A percentile compares a stretch with the other conserved stretches of the same genome.
phyloP scores from a whole-genome alignment of 2,329 filamentous ascomycete species.

The Blastomyces silverae region DNA sequence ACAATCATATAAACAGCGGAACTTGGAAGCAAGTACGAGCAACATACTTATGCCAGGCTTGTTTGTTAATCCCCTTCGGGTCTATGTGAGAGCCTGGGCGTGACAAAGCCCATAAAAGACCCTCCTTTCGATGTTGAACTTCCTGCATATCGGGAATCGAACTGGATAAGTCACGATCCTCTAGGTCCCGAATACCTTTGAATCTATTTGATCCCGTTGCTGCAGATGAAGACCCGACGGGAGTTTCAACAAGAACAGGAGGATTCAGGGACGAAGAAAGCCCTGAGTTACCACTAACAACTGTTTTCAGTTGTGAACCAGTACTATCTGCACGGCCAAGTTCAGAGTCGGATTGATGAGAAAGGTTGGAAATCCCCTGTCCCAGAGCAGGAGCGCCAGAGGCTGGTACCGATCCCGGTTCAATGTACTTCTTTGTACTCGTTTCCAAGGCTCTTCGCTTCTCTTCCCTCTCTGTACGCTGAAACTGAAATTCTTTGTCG shows the following conservation, averaged over 20 bases:
- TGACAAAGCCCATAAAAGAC: constrained; percentile 88
- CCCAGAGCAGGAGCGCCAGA: constrained; percentile 32
- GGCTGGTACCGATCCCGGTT: constrained; percentile 56
- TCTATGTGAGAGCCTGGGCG: constrained; percentile 90
- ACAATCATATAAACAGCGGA: neutral
- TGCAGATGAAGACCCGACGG: constrained; percentile 24
- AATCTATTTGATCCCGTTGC: constrained; percentile 55
- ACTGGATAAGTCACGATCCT: constrained; percentile 65
- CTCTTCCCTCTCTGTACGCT: constrained; percentile 90
- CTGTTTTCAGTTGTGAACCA: constrained; percentile 57
- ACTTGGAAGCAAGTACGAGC: neutral
- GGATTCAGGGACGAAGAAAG: constrained; percentile 38
- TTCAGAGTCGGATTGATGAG: constrained; percentile 58
- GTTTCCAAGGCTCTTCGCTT: constrained; percentile 87
- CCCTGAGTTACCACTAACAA: constrained; percentile 44
- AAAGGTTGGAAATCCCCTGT: constrained; percentile 42
- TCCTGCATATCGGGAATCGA: constrained; percentile 49
- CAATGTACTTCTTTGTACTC: constrained; percentile 65
- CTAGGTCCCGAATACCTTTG: constrained; percentile 85
- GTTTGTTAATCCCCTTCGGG: constrained; percentile 89
- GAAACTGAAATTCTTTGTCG: constrained; percentile 94
- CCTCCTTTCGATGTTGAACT: constrained; percentile 77
- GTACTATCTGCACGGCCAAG: constrained; percentile 68
- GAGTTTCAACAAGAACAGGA: constrained; percentile 27
- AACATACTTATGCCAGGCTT: constrained; percentile 94